Base-by-base conservation (phyloP, 257 asterid species). In the Leonotis leonurus region DNA sequence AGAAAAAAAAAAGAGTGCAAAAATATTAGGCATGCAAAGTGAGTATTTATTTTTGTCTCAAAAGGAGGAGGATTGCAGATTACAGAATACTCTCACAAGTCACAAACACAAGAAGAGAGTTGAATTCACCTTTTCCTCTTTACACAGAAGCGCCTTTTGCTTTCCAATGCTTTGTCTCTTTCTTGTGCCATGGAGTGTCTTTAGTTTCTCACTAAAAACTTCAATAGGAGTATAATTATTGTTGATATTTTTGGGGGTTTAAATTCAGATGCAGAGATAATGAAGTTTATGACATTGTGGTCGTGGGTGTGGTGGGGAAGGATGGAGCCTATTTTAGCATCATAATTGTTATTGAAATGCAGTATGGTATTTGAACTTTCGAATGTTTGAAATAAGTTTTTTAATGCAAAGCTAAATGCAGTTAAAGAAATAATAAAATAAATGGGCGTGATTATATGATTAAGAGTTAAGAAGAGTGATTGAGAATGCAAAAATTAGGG, bases 101-200 rank as follows among this genome's bases (percentile, higher is more conserved):
- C 54, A 71, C 71, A 67, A n/a, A 75, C 66, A 71, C 72, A 64
- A 75, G 59, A 64, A 75, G 59, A 65, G 64, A 66, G 45, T 54
- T 59, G 64, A 72, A 44, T 55, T 55, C 8, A 73, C 64, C 81
- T 70, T 75, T 79, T 69, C 32, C 78, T 68, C 73, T 78, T 74
- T 78, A 24, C 55, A 60, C 73, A 64, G 73, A 48, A 43, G 56
- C 59, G 29, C 61, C 80, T 80, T 76, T 73, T 70, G 69, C 85
- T 79, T 76, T 79, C 60, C 71, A 76, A 73, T 70, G 67, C 71
- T 72, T 56, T 73, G 69, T 70, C 73, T 67, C 39, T 67, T 32
- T 54, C 73, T 73, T 46, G 56, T 46, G 40, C 63, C 69, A 27
- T 46, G 67, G 65, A 64, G 49, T 50, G 64, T 71, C 68, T 64